Conservation (phyloP, 345 rosid species). For the Murraya paniculata region DNA sequence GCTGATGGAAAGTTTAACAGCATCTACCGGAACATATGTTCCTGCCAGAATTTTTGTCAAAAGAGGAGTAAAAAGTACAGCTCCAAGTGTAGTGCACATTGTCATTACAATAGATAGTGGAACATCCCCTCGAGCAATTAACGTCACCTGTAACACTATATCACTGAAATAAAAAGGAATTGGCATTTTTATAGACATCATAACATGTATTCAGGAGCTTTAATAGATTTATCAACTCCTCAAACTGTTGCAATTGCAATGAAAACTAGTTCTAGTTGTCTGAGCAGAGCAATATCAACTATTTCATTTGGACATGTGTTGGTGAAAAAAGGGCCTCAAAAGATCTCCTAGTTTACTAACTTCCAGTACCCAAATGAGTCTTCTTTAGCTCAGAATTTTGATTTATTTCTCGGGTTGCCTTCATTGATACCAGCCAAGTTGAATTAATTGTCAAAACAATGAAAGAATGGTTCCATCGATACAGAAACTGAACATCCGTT, state of each 20-base stretch:
- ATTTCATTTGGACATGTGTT: neutral
- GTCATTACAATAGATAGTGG: constrained; percentile 63
- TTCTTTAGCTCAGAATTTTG: neutral
- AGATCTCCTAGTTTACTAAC: neutral
- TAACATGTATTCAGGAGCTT: neutral
- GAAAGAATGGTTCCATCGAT: neutral
- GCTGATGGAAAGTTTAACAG: constrained; percentile 58
- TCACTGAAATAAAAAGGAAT: constrained; percentile 28
- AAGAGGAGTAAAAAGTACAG: constrained; percentile 60
- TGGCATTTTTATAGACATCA: neutral
- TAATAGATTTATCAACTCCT: neutral
- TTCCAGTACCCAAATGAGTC: neutral
- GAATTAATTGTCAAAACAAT: neutral
- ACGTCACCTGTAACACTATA: constrained; percentile 60
- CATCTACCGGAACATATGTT: constrained; percentile 65
- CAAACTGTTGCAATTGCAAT: neutral
- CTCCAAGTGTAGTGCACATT: constrained; percentile 56
- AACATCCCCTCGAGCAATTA: constrained; percentile 70
- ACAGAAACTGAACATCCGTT: no score
- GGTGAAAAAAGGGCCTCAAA: neutral
- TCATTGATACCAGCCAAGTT: neutral
- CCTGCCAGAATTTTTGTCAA: constrained; percentile 56
- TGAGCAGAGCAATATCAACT: neutral
- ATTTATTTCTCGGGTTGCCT: neutral
- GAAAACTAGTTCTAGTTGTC: neutral